phyloP scores from a whole-genome alignment of 169 alveolate species.

The Gregarina niphandrodes region DNA sequence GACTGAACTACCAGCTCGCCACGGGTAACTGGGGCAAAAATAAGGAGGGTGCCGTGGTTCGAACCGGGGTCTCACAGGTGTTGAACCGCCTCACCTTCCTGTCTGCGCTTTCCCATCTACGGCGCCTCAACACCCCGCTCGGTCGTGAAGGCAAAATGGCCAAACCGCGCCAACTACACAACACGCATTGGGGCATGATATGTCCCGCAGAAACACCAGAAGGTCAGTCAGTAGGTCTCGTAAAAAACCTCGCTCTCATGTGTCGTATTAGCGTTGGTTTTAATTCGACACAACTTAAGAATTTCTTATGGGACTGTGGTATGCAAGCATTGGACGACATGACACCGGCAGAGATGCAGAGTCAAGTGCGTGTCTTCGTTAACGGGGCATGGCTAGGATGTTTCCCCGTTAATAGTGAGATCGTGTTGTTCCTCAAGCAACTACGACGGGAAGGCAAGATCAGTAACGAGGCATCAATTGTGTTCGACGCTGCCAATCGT shows the following conservation, averaged over 20 bases:
- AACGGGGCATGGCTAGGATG: slow-evolving; percentile 92
- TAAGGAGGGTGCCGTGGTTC: slow-evolving; percentile 74
- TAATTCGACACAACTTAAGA: slow-evolving; percentile 20
- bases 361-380: slow-evolving; percentile 67
- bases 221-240: slow-evolving; percentile 96
- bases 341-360: slow-evolving; percentile 56
- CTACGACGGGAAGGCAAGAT: no score
- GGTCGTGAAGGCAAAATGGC: slow-evolving; percentile 94
- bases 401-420: no score
- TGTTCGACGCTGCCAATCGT: slow-evolving; percentile 21
- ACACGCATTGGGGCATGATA: slow-evolving; percentile 99
- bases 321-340: slow-evolving; percentile 52
- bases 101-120: slow-evolving; percentile 85
- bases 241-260: slow-evolving; percentile 92
- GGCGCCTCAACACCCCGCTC: slow-evolving; percentile 95
- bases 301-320: no score
- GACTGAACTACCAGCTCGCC: slow-evolving; percentile 64
- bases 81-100: slow-evolving; percentile 90
- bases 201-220: slow-evolving; percentile 99
- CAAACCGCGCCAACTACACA: slow-evolving; percentile 97
- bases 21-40: slow-evolving; percentile 98
- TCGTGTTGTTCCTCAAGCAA: no score
- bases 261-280: slow-evolving; percentile 81
- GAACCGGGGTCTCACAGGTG: slow-evolving; percentile 91
- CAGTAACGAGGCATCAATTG: slow-evolving; percentile 15